These are phyloP conservation scores for Arxiozyma bovina DNA, from an alignment of 1,139 yeast species.

Conservation along the genomic window DNA sequence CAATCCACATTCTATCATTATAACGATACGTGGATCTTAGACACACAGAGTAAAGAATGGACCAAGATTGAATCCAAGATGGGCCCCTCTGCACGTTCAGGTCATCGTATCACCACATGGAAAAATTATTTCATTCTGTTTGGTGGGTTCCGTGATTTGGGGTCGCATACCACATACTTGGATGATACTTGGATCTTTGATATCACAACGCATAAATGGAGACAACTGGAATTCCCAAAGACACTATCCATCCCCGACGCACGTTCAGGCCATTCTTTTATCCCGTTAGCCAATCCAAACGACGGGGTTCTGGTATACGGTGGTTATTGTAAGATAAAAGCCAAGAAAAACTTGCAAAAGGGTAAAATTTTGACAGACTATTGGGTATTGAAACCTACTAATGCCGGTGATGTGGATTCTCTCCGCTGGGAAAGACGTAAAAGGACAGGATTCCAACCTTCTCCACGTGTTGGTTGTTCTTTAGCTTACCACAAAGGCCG, in stretches of 20 bases:
- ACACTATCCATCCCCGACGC: conserved; percentile 81
- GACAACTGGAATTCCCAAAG: conserved; percentile 76
- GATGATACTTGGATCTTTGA: conserved; percentile 91
- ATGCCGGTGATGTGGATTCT: conserved; percentile 76
- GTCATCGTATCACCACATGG: conserved; percentile 87
- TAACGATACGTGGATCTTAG: conserved; percentile 92
- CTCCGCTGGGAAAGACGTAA: conserved; percentile 83
- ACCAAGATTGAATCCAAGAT: conserved; percentile 59
- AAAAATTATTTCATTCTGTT: conserved; percentile 75
- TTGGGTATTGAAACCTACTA: conserved; percentile 61
- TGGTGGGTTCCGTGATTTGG: conserved; percentile 92
- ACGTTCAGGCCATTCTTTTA: conserved; percentile 84
- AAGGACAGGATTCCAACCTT: conserved; percentile 81
- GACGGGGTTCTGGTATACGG: conserved; percentile 89
- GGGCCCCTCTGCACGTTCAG: conserved; percentile 83
- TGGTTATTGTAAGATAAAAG: conserved; percentile 90
- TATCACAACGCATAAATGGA: conserved; percentile 83
- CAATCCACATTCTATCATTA: conserved; percentile 94
- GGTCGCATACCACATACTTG: conserved; percentile 71
- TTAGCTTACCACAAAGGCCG: conserved; percentile 85
- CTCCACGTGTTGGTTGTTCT: conserved; percentile 92
- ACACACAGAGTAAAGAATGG: conserved; percentile 82
- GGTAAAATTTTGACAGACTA: conserved; percentile 86
- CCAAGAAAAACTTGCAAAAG: conserved; percentile 78
- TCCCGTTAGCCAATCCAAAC: conserved; percentile 44